A percentile compares a stretch with the other conserved stretches of the same genome.
phyloP scores from a whole-genome alignment of 371 early-diverging fungal genomes.

The Circinella umbellata region DNA sequence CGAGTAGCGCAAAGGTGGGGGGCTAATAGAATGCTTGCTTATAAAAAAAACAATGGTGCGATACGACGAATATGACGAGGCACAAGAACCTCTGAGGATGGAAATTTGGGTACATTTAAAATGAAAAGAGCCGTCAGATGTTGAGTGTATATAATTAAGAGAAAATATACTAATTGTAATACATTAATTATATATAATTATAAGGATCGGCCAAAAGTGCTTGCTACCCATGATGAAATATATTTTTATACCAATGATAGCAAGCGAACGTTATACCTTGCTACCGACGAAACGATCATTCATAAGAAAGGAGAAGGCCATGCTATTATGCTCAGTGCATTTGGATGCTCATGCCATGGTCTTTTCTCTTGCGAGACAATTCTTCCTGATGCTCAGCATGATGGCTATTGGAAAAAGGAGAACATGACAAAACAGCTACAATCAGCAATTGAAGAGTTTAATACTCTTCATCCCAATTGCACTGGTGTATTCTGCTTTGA shows the following conservation, averaged over 20 bases:
- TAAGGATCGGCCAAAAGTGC: not conserved
- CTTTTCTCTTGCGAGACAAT: not conserved
- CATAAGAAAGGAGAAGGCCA: constrained; percentile 4
- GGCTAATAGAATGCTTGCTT: constrained; percentile 6
- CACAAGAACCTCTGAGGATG: too few species aligned
- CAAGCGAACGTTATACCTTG: not conserved
- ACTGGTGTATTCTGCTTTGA: constrained; percentile 11
- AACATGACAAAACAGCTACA: constrained; percentile 15
- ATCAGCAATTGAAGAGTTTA: constrained; percentile 10
- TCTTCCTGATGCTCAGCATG: not conserved
- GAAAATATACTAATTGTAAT: too few species aligned
- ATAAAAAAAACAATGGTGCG: constrained; percentile 3
- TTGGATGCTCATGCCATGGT: too few species aligned
- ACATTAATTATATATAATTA: too few species aligned
- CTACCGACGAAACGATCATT: not conserved
- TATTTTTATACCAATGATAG: constrained; percentile 20
- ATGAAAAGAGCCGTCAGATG: not conserved
- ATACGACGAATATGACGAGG: constrained; percentile 13
- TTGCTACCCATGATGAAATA: constrained; percentile 19
- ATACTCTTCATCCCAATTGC: constrained; percentile 14
- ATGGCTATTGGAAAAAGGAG: constrained; percentile 15
- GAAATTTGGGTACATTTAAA: not conserved
- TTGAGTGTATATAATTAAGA: too few species aligned
- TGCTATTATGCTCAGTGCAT: too few species aligned
- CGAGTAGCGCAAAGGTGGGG: constrained; percentile 10